Base-by-base conservation (phyloP, 2,329 filamentous ascomycete species). In the Helicocarpus griseus region DNA sequence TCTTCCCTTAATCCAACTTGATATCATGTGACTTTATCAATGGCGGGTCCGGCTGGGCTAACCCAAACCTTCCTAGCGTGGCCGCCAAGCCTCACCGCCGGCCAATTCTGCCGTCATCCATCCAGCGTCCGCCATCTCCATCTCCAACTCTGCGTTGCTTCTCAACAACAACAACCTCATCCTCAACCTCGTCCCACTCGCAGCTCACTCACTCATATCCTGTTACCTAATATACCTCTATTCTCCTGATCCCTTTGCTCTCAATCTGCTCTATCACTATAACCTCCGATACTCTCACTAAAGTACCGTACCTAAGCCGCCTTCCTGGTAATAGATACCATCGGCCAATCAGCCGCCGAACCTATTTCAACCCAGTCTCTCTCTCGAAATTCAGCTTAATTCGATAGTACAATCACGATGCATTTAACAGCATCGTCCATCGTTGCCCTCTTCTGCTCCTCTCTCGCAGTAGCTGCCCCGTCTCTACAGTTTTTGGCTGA, bases 401-500 rank as follows among this genome's bases (percentile, higher is more conserved):
- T 28, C 29, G 39, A 24, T 41, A 28, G 35, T n/a, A n/a, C n/a
- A 13, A n/a, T 28, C 47, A 63, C 49, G 53, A 74, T 74, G 72
- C 73, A 70, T 61, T 59, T 66, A 53, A 56, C 60, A 39, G 54
- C 59, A 41, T 43, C 63, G 45, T 55, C 66, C 54, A 56, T 77
- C 51, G 58, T 76, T 31, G 58, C 67, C 54, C 66, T 74, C 53
- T 62, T 75, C 55, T 63, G 72, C 53, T 66, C 73, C 54, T 69
- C 70, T 50, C 65, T 75, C 49, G 69, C 76, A 53, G 65, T 72
- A 17, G 67, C 69, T 50, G 69, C 69, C 56, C 62, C 64, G 9
- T 67, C 72, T 61, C 57, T 73, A 5, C 8, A 14, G 61, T 64
- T 75, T 72, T 78, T 78, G 56, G 72, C 74, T 59, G 62, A 66